Percentiles rank a stretch among this genome's conserved stretches.
Conservation (phyloP, 1,139 yeast genomes). For the Saccharomyces uvarum region DNA sequence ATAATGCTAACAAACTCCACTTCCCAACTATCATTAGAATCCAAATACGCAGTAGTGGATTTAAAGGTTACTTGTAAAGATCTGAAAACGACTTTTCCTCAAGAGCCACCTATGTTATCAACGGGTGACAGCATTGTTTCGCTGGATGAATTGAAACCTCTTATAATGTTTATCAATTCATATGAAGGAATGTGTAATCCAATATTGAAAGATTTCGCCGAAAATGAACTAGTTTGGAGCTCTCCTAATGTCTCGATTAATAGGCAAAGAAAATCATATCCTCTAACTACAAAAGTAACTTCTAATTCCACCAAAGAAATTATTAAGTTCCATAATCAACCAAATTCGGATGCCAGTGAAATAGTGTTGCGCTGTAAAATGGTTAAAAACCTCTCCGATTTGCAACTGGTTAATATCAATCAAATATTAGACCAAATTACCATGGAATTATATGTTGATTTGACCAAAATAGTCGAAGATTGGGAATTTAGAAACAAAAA, state of each 20-base stretch:
- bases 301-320: conserved; percentile 15
- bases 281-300: conserved; percentile 21
- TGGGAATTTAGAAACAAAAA: conserved; percentile 39
- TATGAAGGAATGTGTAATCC: conserved; percentile 14
- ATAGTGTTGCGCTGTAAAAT: conserved; percentile 40
- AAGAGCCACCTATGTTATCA: conserved; percentile 45
- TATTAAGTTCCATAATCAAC: conserved; percentile 30
- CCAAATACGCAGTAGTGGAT: conserved; percentile 56
- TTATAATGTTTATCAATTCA: conserved; percentile 52
- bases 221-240: conserved; percentile 14
- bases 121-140: conserved; percentile 51
- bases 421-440: conserved; percentile 47
- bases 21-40: background rate
- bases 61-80: conserved; percentile 56
- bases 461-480: conserved; percentile 45
- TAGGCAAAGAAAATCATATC: conserved; percentile 23
- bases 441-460: conserved; percentile 52
- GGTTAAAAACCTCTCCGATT: conserved; percentile 42
- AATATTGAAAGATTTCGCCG: conserved; percentile 1
- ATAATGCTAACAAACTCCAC: conserved; percentile 48
- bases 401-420: conserved; percentile 36
- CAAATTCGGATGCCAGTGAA: conserved; percentile 36
- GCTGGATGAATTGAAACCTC: conserved; percentile 51
- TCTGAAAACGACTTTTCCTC: conserved; percentile 51
- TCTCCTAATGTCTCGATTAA: conserved; percentile 31